phyloP scores from a whole-genome alignment of 345 rosid genomes.

The Combretum micranthum region DNA sequence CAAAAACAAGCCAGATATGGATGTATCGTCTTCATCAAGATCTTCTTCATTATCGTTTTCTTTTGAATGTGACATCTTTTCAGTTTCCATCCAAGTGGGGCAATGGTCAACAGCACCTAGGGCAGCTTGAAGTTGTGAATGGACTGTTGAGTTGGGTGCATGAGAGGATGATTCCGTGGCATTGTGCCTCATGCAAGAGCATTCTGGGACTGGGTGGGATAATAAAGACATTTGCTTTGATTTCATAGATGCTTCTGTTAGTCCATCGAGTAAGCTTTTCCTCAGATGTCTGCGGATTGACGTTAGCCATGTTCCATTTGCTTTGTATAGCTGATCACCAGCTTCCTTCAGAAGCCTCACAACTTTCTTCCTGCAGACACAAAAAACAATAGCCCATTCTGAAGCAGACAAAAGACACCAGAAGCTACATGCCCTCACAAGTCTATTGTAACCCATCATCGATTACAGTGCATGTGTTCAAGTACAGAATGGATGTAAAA shows the following conservation, averaged over 20 bases:
- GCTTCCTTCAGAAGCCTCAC: conserved; percentile 62
- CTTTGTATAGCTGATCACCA: conserved; percentile 61
- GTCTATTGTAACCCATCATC: no score
- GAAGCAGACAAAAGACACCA: no score
- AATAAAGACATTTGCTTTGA: conserved; percentile 62
- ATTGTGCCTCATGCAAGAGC: conserved; percentile 51
- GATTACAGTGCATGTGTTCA: no score
- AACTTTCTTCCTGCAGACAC: conserved; percentile 47
- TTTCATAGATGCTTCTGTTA: conserved; percentile 40
- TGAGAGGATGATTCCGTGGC: conserved; percentile 16
- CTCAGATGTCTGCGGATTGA: conserved; percentile 63
- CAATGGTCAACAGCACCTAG: conserved; percentile 58
- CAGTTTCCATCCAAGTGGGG: conserved; percentile 68
- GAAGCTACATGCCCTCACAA: no score
- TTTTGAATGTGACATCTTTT: conserved; percentile 25
- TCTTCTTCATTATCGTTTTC: conserved; percentile 77
- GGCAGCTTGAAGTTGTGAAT: conserved; percentile 29
- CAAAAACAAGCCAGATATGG: conserved; percentile 64
- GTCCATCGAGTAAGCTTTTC: conserved; percentile 61
- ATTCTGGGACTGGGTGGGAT: conserved; percentile 82
- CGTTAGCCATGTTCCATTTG: conserved; percentile 75
- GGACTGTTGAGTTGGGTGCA: conserved; percentile 22
- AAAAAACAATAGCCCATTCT: not conserved
- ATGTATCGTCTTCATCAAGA: conserved; percentile 63
- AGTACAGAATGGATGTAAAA: no score